These are phyloP conservation scores for Zygnema cylindricum DNA, from an alignment of 139 green algal species.

Conservation along the genomic window DNA sequence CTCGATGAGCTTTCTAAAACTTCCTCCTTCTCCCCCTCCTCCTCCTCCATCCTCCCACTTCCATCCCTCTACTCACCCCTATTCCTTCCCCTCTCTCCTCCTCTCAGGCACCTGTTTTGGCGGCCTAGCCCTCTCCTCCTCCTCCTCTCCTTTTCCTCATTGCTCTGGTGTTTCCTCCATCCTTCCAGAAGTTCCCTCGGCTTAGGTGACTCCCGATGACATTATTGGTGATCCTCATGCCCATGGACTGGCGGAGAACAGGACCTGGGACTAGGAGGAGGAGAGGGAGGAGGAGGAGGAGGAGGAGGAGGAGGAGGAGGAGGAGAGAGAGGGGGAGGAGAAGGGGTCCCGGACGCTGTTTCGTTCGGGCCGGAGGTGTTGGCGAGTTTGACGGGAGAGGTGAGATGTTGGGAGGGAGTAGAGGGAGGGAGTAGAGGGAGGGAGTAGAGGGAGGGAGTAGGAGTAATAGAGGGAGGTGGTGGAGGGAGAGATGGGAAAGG, in stretches of 20 bases:
- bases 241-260: neutral
- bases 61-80: neutral
- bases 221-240: neutral
- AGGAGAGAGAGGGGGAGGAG: neutral
- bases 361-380: neutral
- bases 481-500: neutral
- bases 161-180: neutral
- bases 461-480: neutral
- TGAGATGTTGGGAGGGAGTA: neutral
- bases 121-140: neutral
- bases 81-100: neutral
- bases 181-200: too few species aligned
- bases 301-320: too few species aligned
- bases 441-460: neutral
- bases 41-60: neutral
- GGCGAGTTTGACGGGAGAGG: neutral
- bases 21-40: neutral
- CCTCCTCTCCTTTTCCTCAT: neutral
- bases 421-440: neutral
- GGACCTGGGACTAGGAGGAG: neutral
- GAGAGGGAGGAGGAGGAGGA: too few species aligned
- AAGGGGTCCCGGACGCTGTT: neutral
- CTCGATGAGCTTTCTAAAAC: too few species aligned
- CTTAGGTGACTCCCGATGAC: too few species aligned
- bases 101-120: neutral